phyloP scores from a whole-genome alignment of 768 basidiomycete species.

The Russula ochroleuca region DNA sequence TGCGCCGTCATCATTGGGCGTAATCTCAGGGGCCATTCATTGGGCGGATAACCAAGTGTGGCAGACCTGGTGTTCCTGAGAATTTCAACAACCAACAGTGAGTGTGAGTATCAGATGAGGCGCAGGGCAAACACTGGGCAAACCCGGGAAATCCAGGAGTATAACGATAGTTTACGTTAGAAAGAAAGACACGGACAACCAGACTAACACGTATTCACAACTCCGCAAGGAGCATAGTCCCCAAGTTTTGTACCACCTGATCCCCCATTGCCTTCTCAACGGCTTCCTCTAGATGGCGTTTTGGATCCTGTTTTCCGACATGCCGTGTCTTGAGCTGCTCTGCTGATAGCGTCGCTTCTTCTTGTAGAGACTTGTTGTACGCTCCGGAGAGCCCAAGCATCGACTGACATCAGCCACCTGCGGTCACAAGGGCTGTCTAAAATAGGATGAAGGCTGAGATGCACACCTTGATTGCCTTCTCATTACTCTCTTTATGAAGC shows the following conservation, averaged over 20 bases:
- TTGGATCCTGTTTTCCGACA: conserved; percentile 97
- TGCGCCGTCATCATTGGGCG: not conserved
- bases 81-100: conserved; percentile 9
- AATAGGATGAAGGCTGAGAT: not conserved
- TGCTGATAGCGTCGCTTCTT: conserved; percentile 90
- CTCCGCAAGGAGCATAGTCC: conserved; percentile 92
- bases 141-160: not conserved
- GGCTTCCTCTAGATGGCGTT: conserved; percentile 94
- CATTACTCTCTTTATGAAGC: conserved; percentile 81
- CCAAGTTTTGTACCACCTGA: conserved; percentile 92
- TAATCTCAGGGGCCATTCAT: not conserved
- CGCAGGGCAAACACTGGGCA: not conserved
- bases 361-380: conserved; percentile 97
- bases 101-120: not conserved
- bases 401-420: conserved; percentile 45
- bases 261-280: conserved; percentile 98
- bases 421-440: not conserved
- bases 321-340: conserved; percentile 97
- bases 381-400: conserved; percentile 91
- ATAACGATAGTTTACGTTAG: conserved; percentile 11
- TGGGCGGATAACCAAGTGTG: not conserved
- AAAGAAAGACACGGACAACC: not conserved
- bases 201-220: conserved; percentile 44
- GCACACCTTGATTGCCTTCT: conserved; percentile 89
- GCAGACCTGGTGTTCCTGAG: not conserved